phyloP scores from a whole-genome alignment of 140 eudicot species.

The Senecio squalidus region DNA sequence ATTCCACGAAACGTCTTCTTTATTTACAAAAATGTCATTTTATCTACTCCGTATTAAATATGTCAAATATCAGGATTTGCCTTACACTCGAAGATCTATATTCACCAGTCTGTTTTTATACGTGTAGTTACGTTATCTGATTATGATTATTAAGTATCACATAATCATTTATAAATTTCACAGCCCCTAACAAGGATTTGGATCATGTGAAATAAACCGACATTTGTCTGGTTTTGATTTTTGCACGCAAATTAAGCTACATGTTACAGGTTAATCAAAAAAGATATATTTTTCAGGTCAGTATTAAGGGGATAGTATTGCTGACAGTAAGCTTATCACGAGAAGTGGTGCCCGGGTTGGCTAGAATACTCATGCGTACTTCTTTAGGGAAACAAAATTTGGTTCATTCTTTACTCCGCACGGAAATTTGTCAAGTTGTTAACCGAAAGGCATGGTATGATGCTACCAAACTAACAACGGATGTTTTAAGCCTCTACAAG shows the following conservation, averaged over 20 bases:
- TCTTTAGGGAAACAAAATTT: constrained; percentile 81
- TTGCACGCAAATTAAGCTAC: neutral
- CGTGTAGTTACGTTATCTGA: neutral
- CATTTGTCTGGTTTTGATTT: neutral
- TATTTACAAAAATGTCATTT: neutral
- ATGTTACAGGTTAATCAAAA: neutral
- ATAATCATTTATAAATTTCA: neutral
- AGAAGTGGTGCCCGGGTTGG: constrained; percentile 94
- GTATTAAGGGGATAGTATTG: constrained; percentile 73
- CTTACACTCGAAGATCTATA: neutral
- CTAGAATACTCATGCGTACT: constrained; percentile 83
- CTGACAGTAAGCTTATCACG: constrained; percentile 79
- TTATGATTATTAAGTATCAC: neutral
- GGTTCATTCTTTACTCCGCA: constrained; percentile 78
- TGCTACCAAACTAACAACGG: constrained; percentile 86
- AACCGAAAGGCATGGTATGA: constrained; percentile 96
- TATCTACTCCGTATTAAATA: neutral
- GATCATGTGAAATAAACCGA: neutral
- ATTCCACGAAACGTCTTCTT: too few relatives aligned
- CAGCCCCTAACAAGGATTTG: neutral
- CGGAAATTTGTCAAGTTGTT: constrained; percentile 89
- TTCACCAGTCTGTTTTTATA: neutral
- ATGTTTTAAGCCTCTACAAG: constrained; percentile 83
- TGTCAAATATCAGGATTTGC: neutral
- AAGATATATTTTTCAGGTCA: constrained; percentile 44